phyloP scores from a whole-genome alignment of 2,329 filamentous ascomycete genomes.

The Elsinoe arachidis region DNA sequence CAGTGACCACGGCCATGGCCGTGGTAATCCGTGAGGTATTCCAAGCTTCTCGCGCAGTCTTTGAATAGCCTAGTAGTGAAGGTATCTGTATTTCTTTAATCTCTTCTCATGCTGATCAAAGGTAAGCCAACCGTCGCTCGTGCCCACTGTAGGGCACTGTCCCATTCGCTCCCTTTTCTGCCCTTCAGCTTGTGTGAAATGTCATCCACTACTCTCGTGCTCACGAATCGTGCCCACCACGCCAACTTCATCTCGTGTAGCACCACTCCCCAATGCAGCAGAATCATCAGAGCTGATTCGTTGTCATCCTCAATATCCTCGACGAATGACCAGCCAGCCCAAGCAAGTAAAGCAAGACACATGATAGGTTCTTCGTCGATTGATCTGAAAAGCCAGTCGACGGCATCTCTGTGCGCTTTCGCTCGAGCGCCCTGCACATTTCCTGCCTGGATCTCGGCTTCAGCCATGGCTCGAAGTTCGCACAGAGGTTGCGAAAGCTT shows the following conservation, averaged over 20 bases:
- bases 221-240: constrained; percentile 4
- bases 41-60: too few relatives aligned
- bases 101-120: not conserved
- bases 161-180: not conserved
- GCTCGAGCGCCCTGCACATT: not conserved
- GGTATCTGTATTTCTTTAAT: not conserved
- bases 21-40: too few relatives aligned
- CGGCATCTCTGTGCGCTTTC: not conserved
- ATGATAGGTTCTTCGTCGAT: not conserved
- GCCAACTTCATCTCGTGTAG: not conserved
- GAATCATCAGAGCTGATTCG: not conserved
- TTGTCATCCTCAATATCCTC: not conserved
- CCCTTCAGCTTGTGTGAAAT: constrained; percentile 2
- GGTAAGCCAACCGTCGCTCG: not conserved
- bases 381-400: not conserved
- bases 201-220: not conserved
- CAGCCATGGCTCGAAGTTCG: not conserved
- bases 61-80: too few relatives aligned
- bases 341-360: not conserved
- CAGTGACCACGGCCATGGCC: too few relatives aligned
- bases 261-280: not conserved
- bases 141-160: not conserved
- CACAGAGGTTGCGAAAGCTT: not conserved
- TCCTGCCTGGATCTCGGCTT: not conserved
- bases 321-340: constrained; percentile 7